Evolutionary conservation across 371 early-diverging fungal genomes (phyloP).

Genomic region (Mucor piriformis): DNA sequence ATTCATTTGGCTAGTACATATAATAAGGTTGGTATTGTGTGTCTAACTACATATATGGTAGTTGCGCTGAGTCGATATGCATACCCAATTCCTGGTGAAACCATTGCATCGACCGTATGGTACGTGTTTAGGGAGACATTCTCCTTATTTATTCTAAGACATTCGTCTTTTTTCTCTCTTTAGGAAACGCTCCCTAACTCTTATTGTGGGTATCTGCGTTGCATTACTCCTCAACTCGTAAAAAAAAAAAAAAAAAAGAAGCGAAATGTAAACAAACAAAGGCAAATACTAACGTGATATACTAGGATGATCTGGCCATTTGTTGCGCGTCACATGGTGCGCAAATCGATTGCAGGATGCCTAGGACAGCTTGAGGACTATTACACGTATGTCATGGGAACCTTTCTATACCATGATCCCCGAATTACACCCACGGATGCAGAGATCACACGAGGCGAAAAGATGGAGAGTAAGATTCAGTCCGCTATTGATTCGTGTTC

Average conservation of each 20-base stretch:
- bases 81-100: constrained; percentile 33
- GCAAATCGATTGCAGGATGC: constrained; percentile 50
- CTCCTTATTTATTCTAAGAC: constrained; percentile 1
- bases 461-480: constrained; percentile 46
- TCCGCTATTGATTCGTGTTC: constrained; percentile 42
- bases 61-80: constrained; percentile 46
- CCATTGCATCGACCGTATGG: constrained; percentile 46
- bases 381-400: constrained; percentile 47
- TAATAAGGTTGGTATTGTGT: constrained; percentile 51
- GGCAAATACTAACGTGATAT: too few relatives aligned
- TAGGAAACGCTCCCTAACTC: constrained; percentile 56
- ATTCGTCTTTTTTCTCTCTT: neutral
- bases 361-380: constrained; percentile 48
- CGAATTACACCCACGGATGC: constrained; percentile 21
- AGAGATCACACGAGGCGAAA: constrained; percentile 38
- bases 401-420: constrained; percentile 42
- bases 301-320: constrained; percentile 63
- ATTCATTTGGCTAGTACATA: constrained; percentile 49
- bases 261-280: too few relatives aligned
- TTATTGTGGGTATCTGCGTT: constrained; percentile 60
- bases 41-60: constrained; percentile 44
- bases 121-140: constrained; percentile 18
- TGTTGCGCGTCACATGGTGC: constrained; percentile 59
- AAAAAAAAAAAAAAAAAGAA: neutral
- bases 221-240: constrained; percentile 57